phyloP scores from a whole-genome alignment of 1,284 basidiomycete genomes.

The Trichosporon inkin region DNA sequence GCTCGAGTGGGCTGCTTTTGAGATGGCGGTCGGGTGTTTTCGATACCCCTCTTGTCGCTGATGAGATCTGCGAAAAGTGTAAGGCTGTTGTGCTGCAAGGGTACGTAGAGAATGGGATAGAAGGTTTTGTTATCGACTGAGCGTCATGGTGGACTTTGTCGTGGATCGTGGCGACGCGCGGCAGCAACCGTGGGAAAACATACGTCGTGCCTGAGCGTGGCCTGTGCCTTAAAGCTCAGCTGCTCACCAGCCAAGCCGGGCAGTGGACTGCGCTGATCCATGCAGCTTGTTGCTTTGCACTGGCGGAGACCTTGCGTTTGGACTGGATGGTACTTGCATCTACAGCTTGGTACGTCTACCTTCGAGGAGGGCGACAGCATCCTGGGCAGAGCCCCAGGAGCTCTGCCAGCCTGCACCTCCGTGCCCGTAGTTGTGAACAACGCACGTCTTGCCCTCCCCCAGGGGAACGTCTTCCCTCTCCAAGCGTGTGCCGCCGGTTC shows the following conservation, averaged over 20 bases:
- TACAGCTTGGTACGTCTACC: conserved; percentile 9
- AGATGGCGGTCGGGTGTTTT: neutral
- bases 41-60: neutral
- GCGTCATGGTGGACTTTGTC: conserved; percentile 9
- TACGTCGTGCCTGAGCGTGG: neutral
- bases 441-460: conserved; percentile 9
- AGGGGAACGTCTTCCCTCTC: conserved; percentile 21
- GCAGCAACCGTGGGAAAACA: neutral
- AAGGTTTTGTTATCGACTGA: conserved; percentile 6
- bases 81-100: neutral
- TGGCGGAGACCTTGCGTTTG: too few relatives aligned
- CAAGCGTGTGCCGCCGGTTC: conserved; percentile 34
- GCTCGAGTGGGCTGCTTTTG: neutral
- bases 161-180: conserved; percentile 3
- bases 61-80: neutral
- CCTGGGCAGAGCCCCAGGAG: conserved; percentile 46
- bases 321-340: neutral
- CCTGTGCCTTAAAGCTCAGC: neutral
- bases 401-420: conserved; percentile 51
- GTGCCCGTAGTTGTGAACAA: conserved; percentile 49
- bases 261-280: too few relatives aligned
- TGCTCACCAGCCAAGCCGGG: neutral
- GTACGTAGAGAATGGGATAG: neutral
- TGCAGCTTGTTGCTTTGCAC: too few relatives aligned
- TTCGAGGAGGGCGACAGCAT: conserved; percentile 44